Conservation (phyloP, 2,329 filamentous ascomycete genomes). For the Penicillium sp. region DNA sequence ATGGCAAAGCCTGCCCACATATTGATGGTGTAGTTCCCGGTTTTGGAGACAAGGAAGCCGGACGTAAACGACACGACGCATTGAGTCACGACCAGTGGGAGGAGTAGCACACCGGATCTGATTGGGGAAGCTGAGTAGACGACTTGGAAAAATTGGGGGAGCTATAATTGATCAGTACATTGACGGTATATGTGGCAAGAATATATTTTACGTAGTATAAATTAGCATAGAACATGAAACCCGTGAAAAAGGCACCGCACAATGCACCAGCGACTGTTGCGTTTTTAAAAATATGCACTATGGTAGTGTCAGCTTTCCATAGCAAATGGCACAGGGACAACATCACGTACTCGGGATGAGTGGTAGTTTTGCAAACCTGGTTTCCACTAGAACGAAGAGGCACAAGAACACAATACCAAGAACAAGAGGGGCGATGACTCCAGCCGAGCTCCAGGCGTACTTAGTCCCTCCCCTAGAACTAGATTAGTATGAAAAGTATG, state of each 20-base stretch:
- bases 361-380: constrained; percentile 45
- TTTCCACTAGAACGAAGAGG: constrained; percentile 54
- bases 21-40: constrained; percentile 4
- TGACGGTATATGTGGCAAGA: not conserved
- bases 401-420: constrained; percentile 48
- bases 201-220: not conserved
- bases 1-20: constrained; percentile 1
- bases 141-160: constrained; percentile 7
- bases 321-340: too few species aligned
- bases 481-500: constrained; percentile 45
- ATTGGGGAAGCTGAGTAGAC: constrained; percentile 4
- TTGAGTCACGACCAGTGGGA: not conserved
- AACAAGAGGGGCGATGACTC: constrained; percentile 59
- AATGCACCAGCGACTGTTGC: constrained; percentile 1
- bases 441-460: constrained; percentile 54
- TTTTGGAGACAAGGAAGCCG: constrained; percentile 2
- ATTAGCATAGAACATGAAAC: constrained; percentile 4
- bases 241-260: not conserved
- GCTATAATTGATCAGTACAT: not conserved
- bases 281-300: constrained; percentile 6
- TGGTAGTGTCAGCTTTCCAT: not conserved
- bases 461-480: constrained; percentile 57
- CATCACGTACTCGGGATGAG: constrained; percentile 2
- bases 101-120: constrained; percentile 3
- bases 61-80: constrained; percentile 1